Evolutionary conservation across 2,329 filamentous ascomycete species (phyloP), one percentile per base, ranked within the genome.

Genomic region (Diatrype stigma): DNA sequence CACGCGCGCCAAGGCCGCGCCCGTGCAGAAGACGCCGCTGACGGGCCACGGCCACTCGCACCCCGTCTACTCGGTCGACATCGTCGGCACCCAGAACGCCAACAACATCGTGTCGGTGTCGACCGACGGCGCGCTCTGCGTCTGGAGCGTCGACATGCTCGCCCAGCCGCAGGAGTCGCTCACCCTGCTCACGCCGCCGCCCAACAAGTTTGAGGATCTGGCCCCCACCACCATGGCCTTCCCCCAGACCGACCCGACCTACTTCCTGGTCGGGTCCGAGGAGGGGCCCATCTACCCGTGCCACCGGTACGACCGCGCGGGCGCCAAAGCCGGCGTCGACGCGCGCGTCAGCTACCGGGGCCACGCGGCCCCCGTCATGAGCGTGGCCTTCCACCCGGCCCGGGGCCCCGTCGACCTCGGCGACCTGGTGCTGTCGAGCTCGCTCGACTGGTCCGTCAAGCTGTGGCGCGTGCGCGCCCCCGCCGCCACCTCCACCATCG

Each of bases 101-200:
- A 96, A 96, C 74, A 99, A 97, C 70, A 96, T 99, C 67, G 89
- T 99, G 61, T 96, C 92, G 32, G 93, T 90, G 67, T 96, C 91
- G 1, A 99, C 94, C 1, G 94, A 99, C 65, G 94, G 94, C 49
- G 90, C 96, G 10, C 90, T 97, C 40, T 99, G 94, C 69, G 90
- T 92, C 45, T 99, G 94, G 94, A 92, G 89, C 50, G 90, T 96
- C 57, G 95, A 99, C 69, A 97, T 99, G 84, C 88, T 99, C 54
- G 90, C 93, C 1, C 90, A 96, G 69, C 94, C 94, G 1, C 93
- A 97, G 70, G 94, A 99, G 73, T 86, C 91, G 50, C 82, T 99
- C 40, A 90, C 96, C 63, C 79, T 99, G 12, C 87, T 86, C 53
- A 89, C 91, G 2, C 93, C 93, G 3, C 85, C 86, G 16, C 90